phyloP scores from a whole-genome alignment of 257 asterid genomes.

The Primulina tabacum region DNA sequence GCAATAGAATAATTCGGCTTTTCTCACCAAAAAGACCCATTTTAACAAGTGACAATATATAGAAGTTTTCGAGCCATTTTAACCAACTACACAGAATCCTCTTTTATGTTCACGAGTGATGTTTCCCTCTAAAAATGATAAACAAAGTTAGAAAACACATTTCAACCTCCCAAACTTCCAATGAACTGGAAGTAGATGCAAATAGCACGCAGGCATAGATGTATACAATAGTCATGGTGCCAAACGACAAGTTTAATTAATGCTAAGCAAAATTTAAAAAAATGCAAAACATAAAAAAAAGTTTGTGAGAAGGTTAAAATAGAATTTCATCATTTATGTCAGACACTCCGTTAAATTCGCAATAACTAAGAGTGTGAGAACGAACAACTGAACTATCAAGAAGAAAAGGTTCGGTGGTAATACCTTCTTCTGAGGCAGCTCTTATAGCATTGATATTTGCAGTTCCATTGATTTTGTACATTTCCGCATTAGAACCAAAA shows the following conservation, averaged over 20 bases:
- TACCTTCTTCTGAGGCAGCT: constrained; percentile 96
- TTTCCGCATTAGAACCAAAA: constrained; percentile 82
- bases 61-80: neutral
- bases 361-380: neutral
- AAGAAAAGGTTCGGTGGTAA: constrained; percentile 12
- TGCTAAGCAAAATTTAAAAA: neutral
- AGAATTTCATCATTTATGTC: neutral
- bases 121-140: too few relatives aligned
- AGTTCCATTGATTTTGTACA: constrained; percentile 96
- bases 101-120: neutral
- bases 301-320: neutral
- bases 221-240: neutral
- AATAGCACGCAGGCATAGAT: neutral
- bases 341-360: neutral
- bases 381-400: neutral
- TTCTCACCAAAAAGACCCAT: neutral
- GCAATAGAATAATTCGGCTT: too few relatives aligned
- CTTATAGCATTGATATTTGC: constrained; percentile 95
- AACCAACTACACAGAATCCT: neutral
- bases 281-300: neutral
- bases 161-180: neutral
- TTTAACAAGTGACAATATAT: neutral
- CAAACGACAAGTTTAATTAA: too few relatives aligned
- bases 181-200: neutral
- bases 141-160: neutral